Evolutionary conservation across 305 asterid genomes (phyloP).

Genomic region (Coffea humblotiana): DNA sequence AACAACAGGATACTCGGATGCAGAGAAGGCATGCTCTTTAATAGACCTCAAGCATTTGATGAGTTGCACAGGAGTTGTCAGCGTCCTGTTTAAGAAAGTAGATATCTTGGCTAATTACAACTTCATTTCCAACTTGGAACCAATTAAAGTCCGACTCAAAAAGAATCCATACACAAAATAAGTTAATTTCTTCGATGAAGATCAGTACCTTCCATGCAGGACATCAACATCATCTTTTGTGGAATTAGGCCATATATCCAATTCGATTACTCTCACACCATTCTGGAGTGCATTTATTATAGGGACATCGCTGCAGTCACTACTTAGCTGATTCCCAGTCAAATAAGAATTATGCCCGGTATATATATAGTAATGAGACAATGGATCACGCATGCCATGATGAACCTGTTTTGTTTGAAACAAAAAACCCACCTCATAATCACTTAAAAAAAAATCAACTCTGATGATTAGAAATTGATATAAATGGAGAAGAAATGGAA

Average conservation of each 20-base stretch:
- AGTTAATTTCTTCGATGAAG: conserved; percentile 15
- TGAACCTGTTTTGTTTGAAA: conserved; percentile 58
- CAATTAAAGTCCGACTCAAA: conserved; percentile 20
- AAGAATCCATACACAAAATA: conserved; percentile 17
- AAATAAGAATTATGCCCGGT: conserved; percentile 98
- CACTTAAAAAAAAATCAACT: background rate
- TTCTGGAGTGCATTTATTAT: conserved; percentile 68
- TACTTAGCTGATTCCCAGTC: conserved; percentile 92
- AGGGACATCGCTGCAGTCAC: conserved; percentile 92
- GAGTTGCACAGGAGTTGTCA: conserved; percentile 75
- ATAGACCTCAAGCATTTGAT: conserved; percentile 74
- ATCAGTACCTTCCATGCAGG: conserved; percentile 86
- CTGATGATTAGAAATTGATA: background rate
- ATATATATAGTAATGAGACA: conserved; percentile 89
- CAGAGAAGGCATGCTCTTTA: conserved; percentile 70
- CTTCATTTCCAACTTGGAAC: background rate
- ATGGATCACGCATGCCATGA: conserved; percentile 92
- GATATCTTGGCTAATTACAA: background rate
- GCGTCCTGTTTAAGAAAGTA: conserved; percentile 48
- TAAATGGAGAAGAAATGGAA: background rate
- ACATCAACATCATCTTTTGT: conserved; percentile 67
- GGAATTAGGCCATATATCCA: conserved; percentile 96
- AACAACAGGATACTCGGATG: conserved; percentile 76
- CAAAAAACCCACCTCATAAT: conserved; percentile 12
- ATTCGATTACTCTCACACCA: conserved; percentile 95